Conservation (phyloP, 129 eudicot genomes). For the Centrapalus pauciflorus region DNA sequence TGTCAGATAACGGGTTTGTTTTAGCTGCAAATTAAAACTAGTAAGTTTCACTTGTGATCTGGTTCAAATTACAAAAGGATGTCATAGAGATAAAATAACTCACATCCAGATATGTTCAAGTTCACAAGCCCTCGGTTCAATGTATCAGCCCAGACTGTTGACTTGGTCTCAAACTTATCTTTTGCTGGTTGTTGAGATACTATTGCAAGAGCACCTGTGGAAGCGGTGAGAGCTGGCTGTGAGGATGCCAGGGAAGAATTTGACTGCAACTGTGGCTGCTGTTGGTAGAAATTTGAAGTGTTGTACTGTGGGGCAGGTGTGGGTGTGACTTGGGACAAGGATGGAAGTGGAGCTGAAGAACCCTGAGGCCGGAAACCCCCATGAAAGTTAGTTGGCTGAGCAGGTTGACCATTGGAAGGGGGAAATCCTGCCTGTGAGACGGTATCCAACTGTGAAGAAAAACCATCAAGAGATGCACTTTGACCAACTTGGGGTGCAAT, state of each 20-base stretch:
- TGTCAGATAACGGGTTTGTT: conserved; percentile 78
- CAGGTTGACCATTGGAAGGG: conserved; percentile 28
- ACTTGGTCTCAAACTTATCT: conserved; percentile 85
- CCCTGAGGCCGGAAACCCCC: conserved; percentile 39
- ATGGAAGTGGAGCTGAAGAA: conserved; percentile 25
- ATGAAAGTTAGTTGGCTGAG: conserved; percentile 30
- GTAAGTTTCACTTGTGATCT: too few species aligned
- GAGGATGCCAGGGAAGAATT: conserved; percentile 13
- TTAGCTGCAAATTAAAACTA: conserved; percentile 57
- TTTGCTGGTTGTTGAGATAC: conserved; percentile 51
- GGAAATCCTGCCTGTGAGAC: conserved; percentile 28
- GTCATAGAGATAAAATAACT: conserved; percentile 26
- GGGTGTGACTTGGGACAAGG: conserved; percentile 23
- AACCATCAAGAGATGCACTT: conserved; percentile 20
- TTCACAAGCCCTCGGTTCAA: conserved; percentile 91
- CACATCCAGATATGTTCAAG: conserved; percentile 91
- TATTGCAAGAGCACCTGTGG: conserved; percentile 52
- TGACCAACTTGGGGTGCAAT: conserved; percentile 23
- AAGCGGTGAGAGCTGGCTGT: conserved; percentile 24
- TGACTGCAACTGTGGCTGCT: conserved; percentile 32
- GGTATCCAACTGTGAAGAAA: conserved; percentile 20
- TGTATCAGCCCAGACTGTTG: conserved; percentile 94
- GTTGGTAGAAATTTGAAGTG: conserved; percentile 29
- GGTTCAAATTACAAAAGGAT: too few species aligned
- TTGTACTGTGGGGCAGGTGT: conserved; percentile 29